Evolutionary conservation across 257 asterid species (phyloP).

Genomic region (Solanum lycopersicoides): DNA sequence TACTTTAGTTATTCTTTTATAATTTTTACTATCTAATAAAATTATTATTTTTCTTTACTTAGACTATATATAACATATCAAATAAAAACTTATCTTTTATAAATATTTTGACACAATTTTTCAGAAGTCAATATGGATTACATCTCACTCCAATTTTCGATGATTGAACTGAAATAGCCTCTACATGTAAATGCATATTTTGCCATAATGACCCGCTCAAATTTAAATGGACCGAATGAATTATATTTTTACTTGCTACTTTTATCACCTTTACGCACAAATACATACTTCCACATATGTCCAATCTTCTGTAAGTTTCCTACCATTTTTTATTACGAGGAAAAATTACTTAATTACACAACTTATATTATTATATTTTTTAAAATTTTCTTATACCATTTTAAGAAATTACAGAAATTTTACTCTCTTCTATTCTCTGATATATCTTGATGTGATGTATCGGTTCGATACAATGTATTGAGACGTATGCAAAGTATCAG

Average conservation of each 20-base stretch:
- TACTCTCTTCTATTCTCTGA: too few species aligned
- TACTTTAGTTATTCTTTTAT: not conserved
- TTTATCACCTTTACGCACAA: not conserved
- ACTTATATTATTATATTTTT: too few species aligned
- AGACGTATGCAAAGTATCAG: rapidly evolving
- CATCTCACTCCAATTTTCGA: not conserved
- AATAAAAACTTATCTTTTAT: not conserved
- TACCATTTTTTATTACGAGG: not conserved
- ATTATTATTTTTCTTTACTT: not conserved
- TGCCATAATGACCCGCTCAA: not conserved
- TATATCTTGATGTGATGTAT: too few species aligned
- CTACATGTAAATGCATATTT: not conserved
- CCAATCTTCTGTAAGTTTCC: not conserved
- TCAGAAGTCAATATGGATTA: not conserved
- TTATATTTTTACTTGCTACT: not conserved
- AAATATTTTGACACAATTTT: not conserved
- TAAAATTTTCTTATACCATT: too few species aligned
- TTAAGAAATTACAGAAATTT: too few species aligned
- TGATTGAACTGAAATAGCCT: not conserved
- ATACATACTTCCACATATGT: not conserved
- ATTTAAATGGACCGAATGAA: not conserved
- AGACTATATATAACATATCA: not conserved
- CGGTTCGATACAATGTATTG: not conserved
- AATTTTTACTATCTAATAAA: not conserved
- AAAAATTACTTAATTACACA: too few species aligned